Conservation (phyloP, 139 green algal species). For the Nannochloris sp. region DNA sequence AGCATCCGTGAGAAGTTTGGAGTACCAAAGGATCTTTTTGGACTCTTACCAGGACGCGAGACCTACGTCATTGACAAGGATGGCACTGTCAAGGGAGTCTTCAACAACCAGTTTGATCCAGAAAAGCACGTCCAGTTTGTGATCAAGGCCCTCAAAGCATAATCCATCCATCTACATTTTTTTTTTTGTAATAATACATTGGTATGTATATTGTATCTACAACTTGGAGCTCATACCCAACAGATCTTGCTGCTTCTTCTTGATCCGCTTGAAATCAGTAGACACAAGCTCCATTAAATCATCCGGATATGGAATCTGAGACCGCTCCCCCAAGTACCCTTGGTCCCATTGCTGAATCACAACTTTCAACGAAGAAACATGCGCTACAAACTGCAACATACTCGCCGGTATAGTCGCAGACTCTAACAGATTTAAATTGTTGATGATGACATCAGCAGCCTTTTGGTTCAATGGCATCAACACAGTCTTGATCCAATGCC, state of each 20-base stretch:
- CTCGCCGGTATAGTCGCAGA: conserved; percentile 44
- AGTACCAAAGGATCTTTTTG: conserved; percentile 11
- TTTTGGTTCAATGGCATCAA: conserved; percentile 81
- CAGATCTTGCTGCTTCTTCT: conserved; percentile 47
- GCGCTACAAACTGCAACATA: conserved; percentile 75
- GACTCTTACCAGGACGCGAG: conserved; percentile 5
- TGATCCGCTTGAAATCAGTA: conserved; percentile 51
- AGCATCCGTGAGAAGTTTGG: neutral
- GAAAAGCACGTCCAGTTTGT: conserved; percentile 4
- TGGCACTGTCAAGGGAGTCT: conserved; percentile 1
- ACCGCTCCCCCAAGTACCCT: conserved; percentile 40
- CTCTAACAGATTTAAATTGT: conserved; percentile 60
- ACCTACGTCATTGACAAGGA: conserved; percentile 5
- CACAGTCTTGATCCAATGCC: conserved; percentile 73
- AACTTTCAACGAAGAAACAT: conserved; percentile 62
- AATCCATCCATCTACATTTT: too few relatives aligned
- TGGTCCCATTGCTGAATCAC: conserved; percentile 41
- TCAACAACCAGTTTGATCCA: conserved; percentile 8
- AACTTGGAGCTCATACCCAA: conserved; percentile 31
- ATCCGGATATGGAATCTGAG: conserved; percentile 64
- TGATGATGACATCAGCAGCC: conserved; percentile 42
- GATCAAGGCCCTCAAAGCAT: conserved; percentile 1
- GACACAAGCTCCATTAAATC: conserved; percentile 36
- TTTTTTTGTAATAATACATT: too few relatives aligned
- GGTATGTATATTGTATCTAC: too few relatives aligned